These are phyloP conservation scores for Calendula officinalis DNA, from an alignment of 129 eudicot species.

Conservation along the genomic window DNA sequence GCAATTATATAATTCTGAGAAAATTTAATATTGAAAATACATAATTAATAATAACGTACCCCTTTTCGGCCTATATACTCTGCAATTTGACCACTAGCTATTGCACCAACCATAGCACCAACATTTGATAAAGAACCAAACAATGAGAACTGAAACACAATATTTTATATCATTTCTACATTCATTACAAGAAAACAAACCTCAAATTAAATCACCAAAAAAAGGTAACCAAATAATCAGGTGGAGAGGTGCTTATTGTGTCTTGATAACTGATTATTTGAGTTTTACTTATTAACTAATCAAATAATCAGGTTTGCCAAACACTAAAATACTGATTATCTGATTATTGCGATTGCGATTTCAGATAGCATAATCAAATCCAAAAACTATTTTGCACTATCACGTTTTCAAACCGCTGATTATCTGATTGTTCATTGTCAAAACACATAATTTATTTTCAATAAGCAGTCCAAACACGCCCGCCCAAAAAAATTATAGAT, in stretches of 20 bases:
- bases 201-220: background rate
- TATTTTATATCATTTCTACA: slow-evolving; percentile 6
- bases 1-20: background rate
- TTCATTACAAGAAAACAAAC: background rate
- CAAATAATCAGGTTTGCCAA: too few species aligned
- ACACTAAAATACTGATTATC: too few species aligned
- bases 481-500: too few species aligned
- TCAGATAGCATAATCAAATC: too few species aligned
- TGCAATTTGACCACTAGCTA: slow-evolving; percentile 89
- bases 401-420: too few species aligned
- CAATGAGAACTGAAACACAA: slow-evolving; percentile 62
- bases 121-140: slow-evolving; percentile 91
- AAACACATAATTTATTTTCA: too few species aligned
- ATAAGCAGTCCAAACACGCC: too few species aligned
- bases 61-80: slow-evolving; percentile 94
- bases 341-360: too few species aligned
- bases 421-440: too few species aligned
- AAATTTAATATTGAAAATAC: background rate
- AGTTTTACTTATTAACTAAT: too few species aligned
- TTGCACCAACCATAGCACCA: slow-evolving; percentile 99
- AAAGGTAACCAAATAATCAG: background rate
- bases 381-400: too few species aligned
- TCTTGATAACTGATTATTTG: too few species aligned
- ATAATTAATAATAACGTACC: slow-evolving; percentile 33
- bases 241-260: background rate